Conservation (phyloP, 148 eudicot species). For the Spergularia marina region DNA sequence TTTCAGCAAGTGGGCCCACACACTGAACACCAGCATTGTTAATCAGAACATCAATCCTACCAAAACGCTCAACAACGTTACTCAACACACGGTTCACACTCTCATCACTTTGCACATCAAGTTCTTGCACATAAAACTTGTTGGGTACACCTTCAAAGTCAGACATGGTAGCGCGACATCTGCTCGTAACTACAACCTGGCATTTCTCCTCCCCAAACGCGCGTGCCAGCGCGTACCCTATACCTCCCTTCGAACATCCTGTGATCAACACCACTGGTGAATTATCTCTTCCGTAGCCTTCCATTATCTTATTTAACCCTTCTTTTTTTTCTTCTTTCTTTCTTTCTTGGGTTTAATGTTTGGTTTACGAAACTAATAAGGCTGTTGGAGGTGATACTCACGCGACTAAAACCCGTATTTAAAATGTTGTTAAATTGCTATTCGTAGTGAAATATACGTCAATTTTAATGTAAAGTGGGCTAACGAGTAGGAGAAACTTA, state of each 20-base stretch:
- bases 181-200: slow-evolving; percentile 67
- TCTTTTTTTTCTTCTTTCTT: too few relatives aligned
- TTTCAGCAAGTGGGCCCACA: slow-evolving; percentile 86
- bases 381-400: neutral
- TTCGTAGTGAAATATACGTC: too few relatives aligned
- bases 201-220: slow-evolving; percentile 70
- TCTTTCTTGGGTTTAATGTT: too few relatives aligned
- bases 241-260: slow-evolving; percentile 79
- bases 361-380: neutral
- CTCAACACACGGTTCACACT: slow-evolving; percentile 48
- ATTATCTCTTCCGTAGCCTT: neutral
- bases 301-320: neutral
- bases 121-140: slow-evolving; percentile 49
- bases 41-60: slow-evolving; percentile 64
- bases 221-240: slow-evolving; percentile 73
- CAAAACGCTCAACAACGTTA: slow-evolving; percentile 51
- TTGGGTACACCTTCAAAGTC: slow-evolving; percentile 40
- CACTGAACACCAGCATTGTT: slow-evolving; percentile 88
- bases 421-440: too few relatives aligned
- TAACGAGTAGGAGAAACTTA: too few relatives aligned
- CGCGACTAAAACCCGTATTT: too few relatives aligned
- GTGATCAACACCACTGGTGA: slow-evolving; percentile 64
- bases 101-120: slow-evolving; percentile 65
- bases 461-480: too few relatives aligned
- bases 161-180: slow-evolving; percentile 54